These are phyloP conservation scores for Termitomyces sp. DNA, from an alignment of 768 basidiomycete species.

Conservation along the genomic window DNA sequence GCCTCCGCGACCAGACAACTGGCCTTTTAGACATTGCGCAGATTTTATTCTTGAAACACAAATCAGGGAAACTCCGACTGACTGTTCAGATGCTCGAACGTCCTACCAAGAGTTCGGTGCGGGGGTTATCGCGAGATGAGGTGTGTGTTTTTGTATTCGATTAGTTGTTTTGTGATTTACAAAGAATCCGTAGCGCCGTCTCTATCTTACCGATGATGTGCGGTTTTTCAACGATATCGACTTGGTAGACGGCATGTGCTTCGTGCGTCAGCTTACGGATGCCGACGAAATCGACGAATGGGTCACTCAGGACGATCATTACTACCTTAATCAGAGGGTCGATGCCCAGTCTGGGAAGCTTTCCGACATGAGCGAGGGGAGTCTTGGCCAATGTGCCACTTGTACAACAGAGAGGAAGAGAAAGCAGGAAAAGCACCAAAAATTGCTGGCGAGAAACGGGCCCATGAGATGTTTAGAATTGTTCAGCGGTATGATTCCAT, in stretches of 20 bases:
- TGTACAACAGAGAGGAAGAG: slow-evolving; percentile 35
- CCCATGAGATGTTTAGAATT: slow-evolving; percentile 62
- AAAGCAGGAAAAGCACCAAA: slow-evolving; percentile 22
- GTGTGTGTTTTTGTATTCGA: slow-evolving; percentile 24
- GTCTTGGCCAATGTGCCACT: slow-evolving; percentile 33
- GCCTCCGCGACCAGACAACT: slow-evolving; percentile 20
- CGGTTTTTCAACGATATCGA: slow-evolving; percentile 26
- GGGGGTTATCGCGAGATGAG: slow-evolving; percentile 33
- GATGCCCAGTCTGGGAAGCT: slow-evolving; percentile 17
- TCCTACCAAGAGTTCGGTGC: slow-evolving; percentile 20
- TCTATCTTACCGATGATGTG: slow-evolving; percentile 35
- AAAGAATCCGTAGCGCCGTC: slow-evolving; percentile 27
- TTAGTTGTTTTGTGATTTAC: neutral
- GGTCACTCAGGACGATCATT: slow-evolving; percentile 57
- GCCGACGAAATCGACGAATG: slow-evolving; percentile 37
- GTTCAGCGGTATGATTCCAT: slow-evolving; percentile 51
- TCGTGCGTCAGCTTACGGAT: slow-evolving; percentile 36
- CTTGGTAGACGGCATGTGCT: slow-evolving; percentile 53
- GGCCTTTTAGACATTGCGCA: slow-evolving; percentile 52
- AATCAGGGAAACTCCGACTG: slow-evolving; percentile 21
- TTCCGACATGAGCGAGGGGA: slow-evolving; percentile 11
- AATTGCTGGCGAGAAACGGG: slow-evolving; percentile 32
- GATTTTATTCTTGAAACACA: slow-evolving; percentile 35
- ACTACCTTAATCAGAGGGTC: slow-evolving; percentile 42
- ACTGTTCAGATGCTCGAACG: slow-evolving; percentile 43